Evolutionary conservation across 2,329 filamentous ascomycete species (phyloP).

Genomic region (Pseudogymnoascus sp.): DNA sequence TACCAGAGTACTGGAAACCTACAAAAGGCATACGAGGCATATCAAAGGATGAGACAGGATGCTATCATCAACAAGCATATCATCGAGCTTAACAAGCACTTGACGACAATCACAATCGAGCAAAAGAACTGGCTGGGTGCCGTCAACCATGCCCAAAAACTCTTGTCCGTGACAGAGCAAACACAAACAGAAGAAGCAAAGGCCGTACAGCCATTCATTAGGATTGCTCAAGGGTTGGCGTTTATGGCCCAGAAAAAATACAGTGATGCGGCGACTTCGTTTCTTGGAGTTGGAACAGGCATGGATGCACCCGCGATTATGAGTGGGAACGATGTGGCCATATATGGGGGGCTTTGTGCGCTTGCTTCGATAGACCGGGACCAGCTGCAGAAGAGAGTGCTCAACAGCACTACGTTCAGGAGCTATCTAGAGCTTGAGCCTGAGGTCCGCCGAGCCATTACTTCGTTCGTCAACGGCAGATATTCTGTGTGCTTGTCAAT

Average conservation of each 20-base stretch:
- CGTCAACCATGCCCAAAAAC: constrained; percentile 57
- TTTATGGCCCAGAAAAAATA: constrained; percentile 49
- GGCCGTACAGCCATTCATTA: constrained; percentile 41
- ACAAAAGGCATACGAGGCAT: constrained; percentile 64
- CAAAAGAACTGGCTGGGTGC: constrained; percentile 70
- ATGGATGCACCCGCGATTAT: constrained; percentile 52
- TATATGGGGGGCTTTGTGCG: constrained; percentile 85
- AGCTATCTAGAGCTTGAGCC: constrained; percentile 86
- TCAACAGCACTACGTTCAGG: constrained; percentile 75
- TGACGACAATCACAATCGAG: constrained; percentile 68
- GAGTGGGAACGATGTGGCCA: constrained; percentile 78
- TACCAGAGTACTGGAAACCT: constrained; percentile 72
- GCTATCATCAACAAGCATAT: constrained; percentile 79
- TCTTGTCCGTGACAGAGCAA: constrained; percentile 35
- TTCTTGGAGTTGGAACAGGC: constrained; percentile 33
- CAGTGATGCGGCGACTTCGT: constrained; percentile 59
- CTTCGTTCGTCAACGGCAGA: constrained; percentile 80
- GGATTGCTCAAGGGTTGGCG: constrained; percentile 52
- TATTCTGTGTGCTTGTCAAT: constrained; percentile 79
- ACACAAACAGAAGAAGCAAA: constrained; percentile 32
- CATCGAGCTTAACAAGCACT: constrained; percentile 69
- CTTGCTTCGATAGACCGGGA: constrained; percentile 80
- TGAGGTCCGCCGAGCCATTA: constrained; percentile 84
- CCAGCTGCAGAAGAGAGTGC: constrained; percentile 64
- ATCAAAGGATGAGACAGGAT: constrained; percentile 80